Conservation (phyloP, 2,329 filamentous ascomycete genomes). For the Coleophoma eucalyptorum region DNA sequence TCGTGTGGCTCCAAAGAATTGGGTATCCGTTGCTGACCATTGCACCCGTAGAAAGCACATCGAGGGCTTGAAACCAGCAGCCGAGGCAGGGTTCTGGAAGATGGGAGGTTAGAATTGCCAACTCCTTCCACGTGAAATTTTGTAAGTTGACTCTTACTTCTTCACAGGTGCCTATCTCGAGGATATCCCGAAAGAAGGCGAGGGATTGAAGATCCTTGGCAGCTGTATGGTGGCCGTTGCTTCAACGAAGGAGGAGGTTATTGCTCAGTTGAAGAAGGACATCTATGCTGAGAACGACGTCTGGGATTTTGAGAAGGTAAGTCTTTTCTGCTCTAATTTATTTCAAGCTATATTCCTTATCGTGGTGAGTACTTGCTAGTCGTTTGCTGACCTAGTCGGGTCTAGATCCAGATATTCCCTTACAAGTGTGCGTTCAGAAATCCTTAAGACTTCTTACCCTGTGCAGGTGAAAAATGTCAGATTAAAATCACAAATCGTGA, state of each 20-base stretch:
- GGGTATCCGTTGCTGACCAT: not conserved
- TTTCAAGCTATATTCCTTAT: not conserved
- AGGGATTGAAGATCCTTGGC: constrained; percentile 50
- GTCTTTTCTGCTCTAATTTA: not conserved
- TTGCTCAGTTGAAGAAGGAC: constrained; percentile 65
- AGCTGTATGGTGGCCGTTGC: constrained; percentile 55
- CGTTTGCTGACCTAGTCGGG: constrained; percentile 1
- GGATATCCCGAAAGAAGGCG: constrained; percentile 58
- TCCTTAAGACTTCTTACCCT: not conserved
- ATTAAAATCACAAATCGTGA: too few relatives aligned
- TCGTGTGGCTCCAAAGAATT: not conserved
- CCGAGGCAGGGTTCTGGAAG: constrained; percentile 55
- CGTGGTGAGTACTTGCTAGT: not conserved
- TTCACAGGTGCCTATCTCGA: constrained; percentile 61
- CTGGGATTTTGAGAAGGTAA: constrained; percentile 73
- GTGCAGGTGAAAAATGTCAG: too few relatives aligned
- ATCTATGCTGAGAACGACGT: constrained; percentile 69
- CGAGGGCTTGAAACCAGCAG: constrained; percentile 43
- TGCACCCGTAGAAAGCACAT: constrained; percentile 19
- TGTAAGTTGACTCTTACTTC: not conserved
- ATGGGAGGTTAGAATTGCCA: constrained; percentile 43
- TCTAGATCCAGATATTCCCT: constrained; percentile 46
- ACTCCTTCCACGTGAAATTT: too few relatives aligned
- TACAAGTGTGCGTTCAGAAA: constrained; percentile 37
- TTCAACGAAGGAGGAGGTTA: constrained; percentile 64